Evolutionary conservation across 208 protist species (phyloP), one percentile per base, ranked within the genome.

Genomic region (Spongospora subterranea): DNA sequence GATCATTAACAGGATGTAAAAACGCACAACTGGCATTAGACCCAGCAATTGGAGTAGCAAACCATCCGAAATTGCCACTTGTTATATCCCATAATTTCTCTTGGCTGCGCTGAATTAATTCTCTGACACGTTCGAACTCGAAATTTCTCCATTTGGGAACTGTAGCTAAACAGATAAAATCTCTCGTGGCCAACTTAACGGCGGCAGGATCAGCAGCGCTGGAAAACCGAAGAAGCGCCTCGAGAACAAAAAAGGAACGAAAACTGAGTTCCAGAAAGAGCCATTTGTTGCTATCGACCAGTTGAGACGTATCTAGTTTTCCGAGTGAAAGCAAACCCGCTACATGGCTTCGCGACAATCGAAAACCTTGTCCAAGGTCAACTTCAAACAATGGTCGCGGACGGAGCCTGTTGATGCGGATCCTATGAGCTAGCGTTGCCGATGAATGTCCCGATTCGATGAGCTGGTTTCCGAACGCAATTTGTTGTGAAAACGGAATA

Each of bases 51-150:
- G 71, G 71, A 20, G 17, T 20, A 39, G 71, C 71, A 35, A 82
- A 82, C 71, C 71, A 82, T 6, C 71, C 71, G 35, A 82, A 35
- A 43, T n/a, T 40, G n/a, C 35, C 17, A 82, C 71, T 82, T 6
- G 71, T 40, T 40, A 82, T 13, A 82, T 82, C 71, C 71, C 71
- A 82, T 45, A 82, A 6, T 40, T n/a, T 6, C 6, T 82, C 71
- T 20, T n/a, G 71, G 35, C 17, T 17, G n/a, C n/a, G 71, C 35
- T 82, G 17, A 35, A 82, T 20, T 13, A 82, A 6, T 6, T 82
- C 35, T 82, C 71, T 6, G 35, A 82, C 71, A 35, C 71, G 71
- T 39, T 82, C 71, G 71, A 45, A 82, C n/a, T 82, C 35, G 71
- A 82, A 82, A 43, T 82, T 82, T 45, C 71, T 35, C 71, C 71